These are phyloP conservation scores for Bifiguratus adelaidae DNA, from an alignment of 192 early-diverging fungal genomes.

Conservation along the genomic window DNA sequence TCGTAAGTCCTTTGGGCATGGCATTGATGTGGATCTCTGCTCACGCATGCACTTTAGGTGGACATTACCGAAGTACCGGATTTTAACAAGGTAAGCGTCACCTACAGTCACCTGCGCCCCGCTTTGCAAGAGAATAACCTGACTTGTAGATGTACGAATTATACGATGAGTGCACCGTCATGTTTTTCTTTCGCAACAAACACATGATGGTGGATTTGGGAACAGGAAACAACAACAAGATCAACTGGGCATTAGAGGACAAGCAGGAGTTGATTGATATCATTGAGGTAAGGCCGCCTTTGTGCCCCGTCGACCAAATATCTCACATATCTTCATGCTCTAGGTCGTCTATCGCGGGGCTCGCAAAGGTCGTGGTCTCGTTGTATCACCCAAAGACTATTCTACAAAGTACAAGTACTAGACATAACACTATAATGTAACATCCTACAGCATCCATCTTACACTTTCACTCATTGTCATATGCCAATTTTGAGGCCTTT, in stretches of 20 bases:
- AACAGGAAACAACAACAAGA: constrained; percentile 99
- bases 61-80: constrained; percentile 94
- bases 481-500: not conserved
- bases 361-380: constrained; percentile 91
- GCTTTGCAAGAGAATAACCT: too few species aligned
- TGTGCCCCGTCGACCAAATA: not conserved
- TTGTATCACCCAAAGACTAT: constrained; percentile 94
- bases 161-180: constrained; percentile 95
- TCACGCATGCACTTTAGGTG: constrained; percentile 35
- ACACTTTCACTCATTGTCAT: not conserved
- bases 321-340: not conserved
- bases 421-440: not conserved
- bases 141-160: constrained; percentile 96
- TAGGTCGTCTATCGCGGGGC: constrained; percentile 86
- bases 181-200: constrained; percentile 96
- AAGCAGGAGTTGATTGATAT: constrained; percentile 96
- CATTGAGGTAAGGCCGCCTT: constrained; percentile 44
- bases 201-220: constrained; percentile 99
- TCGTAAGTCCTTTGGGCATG: constrained; percentile 29
- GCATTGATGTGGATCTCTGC: not conserved
- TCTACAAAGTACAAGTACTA: constrained; percentile 98
- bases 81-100: constrained; percentile 57
- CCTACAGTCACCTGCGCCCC: not conserved
- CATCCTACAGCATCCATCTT: not conserved
- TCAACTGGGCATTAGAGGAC: constrained; percentile 92